Conservation (phyloP, 441 rosid genomes). For the Euphorbia corollata region DNA sequence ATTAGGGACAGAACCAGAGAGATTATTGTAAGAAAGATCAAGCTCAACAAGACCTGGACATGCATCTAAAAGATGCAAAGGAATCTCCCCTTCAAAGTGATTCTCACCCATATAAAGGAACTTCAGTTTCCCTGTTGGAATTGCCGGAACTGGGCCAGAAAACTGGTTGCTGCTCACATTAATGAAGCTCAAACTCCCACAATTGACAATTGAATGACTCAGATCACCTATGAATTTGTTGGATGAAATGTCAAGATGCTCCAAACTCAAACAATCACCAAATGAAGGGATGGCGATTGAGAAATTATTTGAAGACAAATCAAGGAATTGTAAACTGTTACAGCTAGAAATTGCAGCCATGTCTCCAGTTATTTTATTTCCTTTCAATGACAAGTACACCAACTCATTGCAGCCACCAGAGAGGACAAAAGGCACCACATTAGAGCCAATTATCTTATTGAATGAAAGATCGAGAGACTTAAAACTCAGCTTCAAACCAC, state of each 20-base stretch:
- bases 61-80: slow-evolving; percentile 46
- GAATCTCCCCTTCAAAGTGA: slow-evolving; percentile 59
- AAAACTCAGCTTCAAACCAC: slow-evolving; percentile 44
- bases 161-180: slow-evolving; percentile 58
- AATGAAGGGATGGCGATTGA: slow-evolving; percentile 42
- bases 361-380: slow-evolving; percentile 58
- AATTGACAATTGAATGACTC: slow-evolving; percentile 38
- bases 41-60: slow-evolving; percentile 64
- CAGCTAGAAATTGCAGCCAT: slow-evolving; percentile 49
- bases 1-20: slow-evolving; percentile 59
- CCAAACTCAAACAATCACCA: slow-evolving; percentile 53
- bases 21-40: slow-evolving; percentile 61
- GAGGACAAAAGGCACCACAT: slow-evolving; percentile 48
- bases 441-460: slow-evolving; percentile 45
- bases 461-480: slow-evolving; percentile 66
- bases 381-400: slow-evolving; percentile 42
- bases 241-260: slow-evolving; percentile 64
- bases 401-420: slow-evolving; percentile 55
- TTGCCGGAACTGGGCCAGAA: slow-evolving; percentile 47
- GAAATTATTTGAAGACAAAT: slow-evolving; percentile 68
- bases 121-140: slow-evolving; percentile 47
- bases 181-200: slow-evolving; percentile 49
- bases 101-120: slow-evolving; percentile 44
- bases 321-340: slow-evolving; percentile 45
- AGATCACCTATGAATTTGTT: slow-evolving; percentile 61